Conservation (phyloP, 345 rosid species). For the Rhodomyrtus tomentosa region DNA sequence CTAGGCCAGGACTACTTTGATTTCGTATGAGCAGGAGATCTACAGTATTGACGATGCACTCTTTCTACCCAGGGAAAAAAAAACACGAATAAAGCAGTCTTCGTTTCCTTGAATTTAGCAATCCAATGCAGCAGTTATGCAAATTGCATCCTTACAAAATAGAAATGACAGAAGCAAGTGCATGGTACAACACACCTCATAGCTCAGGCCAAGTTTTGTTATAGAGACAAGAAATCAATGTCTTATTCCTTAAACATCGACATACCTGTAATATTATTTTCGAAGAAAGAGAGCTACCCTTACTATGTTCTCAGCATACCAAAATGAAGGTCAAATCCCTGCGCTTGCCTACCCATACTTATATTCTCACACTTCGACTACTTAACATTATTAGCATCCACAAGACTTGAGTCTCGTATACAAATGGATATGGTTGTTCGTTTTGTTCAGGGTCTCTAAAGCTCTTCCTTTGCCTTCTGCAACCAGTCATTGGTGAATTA, state of each 20-base stretch:
- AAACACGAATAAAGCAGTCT: not conserved
- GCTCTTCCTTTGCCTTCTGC: not conserved
- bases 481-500: not conserved
- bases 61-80: not conserved
- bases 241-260: not conserved
- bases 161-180: not conserved
- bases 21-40: not conserved
- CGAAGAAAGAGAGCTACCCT: not conserved
- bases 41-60: not conserved
- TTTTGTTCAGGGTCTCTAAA: not conserved
- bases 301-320: not conserved
- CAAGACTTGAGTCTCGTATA: not conserved
- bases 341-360: not conserved
- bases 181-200: not conserved
- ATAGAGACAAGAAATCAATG: not conserved
- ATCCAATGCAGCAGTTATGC: not conserved
- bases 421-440: not conserved
- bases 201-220: not conserved
- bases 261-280: not conserved
- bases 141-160: not conserved
- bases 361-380: not conserved
- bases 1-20: not conserved
- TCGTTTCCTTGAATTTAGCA: not conserved
- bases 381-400: not conserved
- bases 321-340: not conserved